Evolutionary conservation across 202 grass and related monocot genomes (phyloP), one percentile per base, ranked within the genome.

Genomic region (Setaria italica): DNA sequence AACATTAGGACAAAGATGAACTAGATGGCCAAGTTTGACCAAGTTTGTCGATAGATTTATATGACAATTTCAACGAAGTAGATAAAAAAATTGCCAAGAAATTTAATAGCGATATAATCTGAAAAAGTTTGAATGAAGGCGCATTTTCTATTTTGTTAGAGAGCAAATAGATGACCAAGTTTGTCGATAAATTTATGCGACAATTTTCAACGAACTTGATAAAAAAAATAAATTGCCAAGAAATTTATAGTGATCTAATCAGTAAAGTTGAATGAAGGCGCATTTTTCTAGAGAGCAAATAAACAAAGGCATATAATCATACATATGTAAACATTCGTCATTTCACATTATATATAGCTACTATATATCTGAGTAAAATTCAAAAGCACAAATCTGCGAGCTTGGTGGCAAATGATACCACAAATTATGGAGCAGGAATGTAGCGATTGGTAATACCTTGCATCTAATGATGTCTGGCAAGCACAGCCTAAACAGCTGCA

Each of bases 401-500:
- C 4, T 34, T 34, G 29, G 21, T 50, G 7, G 43, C 16, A 35
- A 10, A 6, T 60, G 30, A 33, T 4, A 48, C 55, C 20, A 56
- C n/a, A 11, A 2, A 84, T 9, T 25, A 17, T 49, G 1, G 6
- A 80, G 11, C n/a, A 43, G 1, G 10, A 80, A 62, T 21, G 30
- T 9, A 58, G 32, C 14, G 37, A 35, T 58, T 13, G 45, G 19
- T 78, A 43, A 67, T 89, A 94, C 92, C 92, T 94, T 89, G 79
- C 90, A 91, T 83, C 70, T 59, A 20, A 97, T 89, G 56, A 94
- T 94, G 59, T 94, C 88, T 0, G 90, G 88, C 64, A 92, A 89
- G 85, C 94, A 97, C 50, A 94, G 92, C 81, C 94, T 92, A 20
- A 97, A 97, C 47, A 97, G 57, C 46, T 97, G 94, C 94, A 97